Base-by-base conservation (phyloP, 495 filamentous ascomycete genomes). In the Hypoxylon subgilvum region DNA sequence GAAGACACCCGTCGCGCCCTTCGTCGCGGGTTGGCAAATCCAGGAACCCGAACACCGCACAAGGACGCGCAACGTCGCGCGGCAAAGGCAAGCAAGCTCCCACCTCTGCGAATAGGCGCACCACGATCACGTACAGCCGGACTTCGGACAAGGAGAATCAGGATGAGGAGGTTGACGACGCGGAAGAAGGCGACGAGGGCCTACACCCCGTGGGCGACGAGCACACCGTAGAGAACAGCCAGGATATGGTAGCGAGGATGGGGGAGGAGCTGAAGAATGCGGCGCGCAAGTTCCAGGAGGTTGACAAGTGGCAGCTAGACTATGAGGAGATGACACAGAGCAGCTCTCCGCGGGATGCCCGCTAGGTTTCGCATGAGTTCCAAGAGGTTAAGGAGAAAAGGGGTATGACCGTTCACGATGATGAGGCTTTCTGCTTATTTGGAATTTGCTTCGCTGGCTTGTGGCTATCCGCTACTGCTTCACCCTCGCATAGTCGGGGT, bases 261-360 rank as follows among this genome's bases (percentile, higher is more conserved):
- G 61, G 65, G 6, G 71, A 75, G 45, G 78, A 81, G 71, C 62
- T 81, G 35, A 71, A 75, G 57, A 66, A 69, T 14, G 77, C 76
- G 21, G 63, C 56, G n/a, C 72, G 75, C 58, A 79, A 79, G 68
- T 81, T 81, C 23, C 72, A 78, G 61, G 77, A 79, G 61, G 77
- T 81, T 21, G 78, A 81, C 42, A 63, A 72, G 67, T 81, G 75
- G 75, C 70, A 79, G 55, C 58, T 81, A 21, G 72, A 73, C 27
- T 80, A 76, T 50, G 77, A 80, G 64, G 74, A 74, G 54, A 71
- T 75, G 21, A 66, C 63, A 14, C 49, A 68, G 39, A 71, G 66
- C 22, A 71, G 73, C 28, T 76, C 72, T 6, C 57, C 62, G 12
- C 51, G 63, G 18, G 67, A 72, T 59, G 75, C 68, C 22, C 65